phyloP scores from a whole-genome alignment of 306 rosid genomes.

The Citrullus mucosospermus region DNA sequence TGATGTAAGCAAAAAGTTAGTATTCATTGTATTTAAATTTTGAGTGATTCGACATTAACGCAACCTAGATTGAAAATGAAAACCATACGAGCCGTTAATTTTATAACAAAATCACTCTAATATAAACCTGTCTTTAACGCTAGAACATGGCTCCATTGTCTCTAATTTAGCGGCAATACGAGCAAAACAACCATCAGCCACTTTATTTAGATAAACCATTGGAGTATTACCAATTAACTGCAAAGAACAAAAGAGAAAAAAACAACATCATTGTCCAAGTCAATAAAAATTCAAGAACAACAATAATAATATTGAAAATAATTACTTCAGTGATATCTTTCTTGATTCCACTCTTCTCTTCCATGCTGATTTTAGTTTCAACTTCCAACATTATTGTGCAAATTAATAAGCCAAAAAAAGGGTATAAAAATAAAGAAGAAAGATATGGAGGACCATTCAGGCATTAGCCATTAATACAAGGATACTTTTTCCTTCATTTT shows the following conservation, averaged over 20 bases:
- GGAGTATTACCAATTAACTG: constrained; percentile 61
- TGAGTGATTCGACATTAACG: too few species aligned
- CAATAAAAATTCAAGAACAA: too few species aligned
- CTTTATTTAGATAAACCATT: constrained; percentile 45
- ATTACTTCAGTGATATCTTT: constrained; percentile 55
- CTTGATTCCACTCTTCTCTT: constrained; percentile 42
- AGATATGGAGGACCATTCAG: neutral
- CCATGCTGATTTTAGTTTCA: constrained; percentile 16
- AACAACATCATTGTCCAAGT: neutral
- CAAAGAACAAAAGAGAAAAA: neutral
- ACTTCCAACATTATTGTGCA: neutral
- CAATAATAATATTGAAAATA: too few species aligned
- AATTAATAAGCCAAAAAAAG: neutral
- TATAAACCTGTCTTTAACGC: constrained; percentile 50
- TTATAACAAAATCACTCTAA: too few species aligned
- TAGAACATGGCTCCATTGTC: constrained; percentile 53
- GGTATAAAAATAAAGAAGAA: neutral
- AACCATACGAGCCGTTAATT: too few species aligned
- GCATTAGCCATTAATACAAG: neutral
- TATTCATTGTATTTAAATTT: too few species aligned
- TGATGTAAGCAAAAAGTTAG: too few species aligned
- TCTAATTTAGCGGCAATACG: constrained; percentile 63
- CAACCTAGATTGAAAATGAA: too few species aligned
- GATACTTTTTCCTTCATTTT: neutral
- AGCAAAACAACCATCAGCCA: constrained; percentile 56